A percentile compares a stretch with the other conserved stretches of the same genome.
Conservation (phyloP, 176 grass and related monocot genomes). For the Aegilops speltoides region DNA sequence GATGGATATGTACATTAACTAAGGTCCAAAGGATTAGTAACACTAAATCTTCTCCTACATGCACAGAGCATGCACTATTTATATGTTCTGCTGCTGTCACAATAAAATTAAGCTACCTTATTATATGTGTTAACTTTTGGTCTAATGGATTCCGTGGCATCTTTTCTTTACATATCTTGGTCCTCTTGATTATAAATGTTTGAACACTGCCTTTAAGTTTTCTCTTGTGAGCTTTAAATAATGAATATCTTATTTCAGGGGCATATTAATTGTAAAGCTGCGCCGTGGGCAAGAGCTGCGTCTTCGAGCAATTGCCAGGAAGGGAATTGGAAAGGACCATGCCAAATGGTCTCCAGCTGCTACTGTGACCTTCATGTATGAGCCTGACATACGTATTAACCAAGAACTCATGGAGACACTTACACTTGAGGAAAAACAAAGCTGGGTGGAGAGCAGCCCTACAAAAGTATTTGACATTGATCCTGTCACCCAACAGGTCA, state of each 20-base stretch:
- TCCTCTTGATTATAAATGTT: neutral
- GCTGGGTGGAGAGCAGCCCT: conserved; percentile 89
- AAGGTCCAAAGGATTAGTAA: neutral
- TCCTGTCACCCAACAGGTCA: conserved; percentile 72
- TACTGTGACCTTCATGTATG: conserved; percentile 98
- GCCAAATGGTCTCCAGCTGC: conserved; percentile 95
- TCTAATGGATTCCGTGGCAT: neutral
- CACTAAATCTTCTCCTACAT: neutral
- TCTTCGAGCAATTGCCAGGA: conserved; percentile 94
- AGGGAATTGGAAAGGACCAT: conserved; percentile 97
- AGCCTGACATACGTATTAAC: conserved; percentile 85
- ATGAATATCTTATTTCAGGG: conserved; percentile 45
- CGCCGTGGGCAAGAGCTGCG: conserved; percentile 86
- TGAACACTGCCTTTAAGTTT: neutral
- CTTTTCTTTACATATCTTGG: neutral
- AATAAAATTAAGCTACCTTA: neutral
- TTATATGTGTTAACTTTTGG: neutral
- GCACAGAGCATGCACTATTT: neutral
- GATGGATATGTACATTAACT: neutral
- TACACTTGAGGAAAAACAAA: conserved; percentile 69
- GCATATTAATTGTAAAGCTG: conserved; percentile 92
- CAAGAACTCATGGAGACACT: conserved; percentile 89
- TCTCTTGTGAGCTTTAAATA: neutral
- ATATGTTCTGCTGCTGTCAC: neutral
- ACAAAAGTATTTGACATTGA: conserved; percentile 84